Evolutionary conservation across 768 basidiomycete species (phyloP), one percentile per base, ranked within the genome.

Genomic region (Pulveroboletus ravenelii): DNA sequence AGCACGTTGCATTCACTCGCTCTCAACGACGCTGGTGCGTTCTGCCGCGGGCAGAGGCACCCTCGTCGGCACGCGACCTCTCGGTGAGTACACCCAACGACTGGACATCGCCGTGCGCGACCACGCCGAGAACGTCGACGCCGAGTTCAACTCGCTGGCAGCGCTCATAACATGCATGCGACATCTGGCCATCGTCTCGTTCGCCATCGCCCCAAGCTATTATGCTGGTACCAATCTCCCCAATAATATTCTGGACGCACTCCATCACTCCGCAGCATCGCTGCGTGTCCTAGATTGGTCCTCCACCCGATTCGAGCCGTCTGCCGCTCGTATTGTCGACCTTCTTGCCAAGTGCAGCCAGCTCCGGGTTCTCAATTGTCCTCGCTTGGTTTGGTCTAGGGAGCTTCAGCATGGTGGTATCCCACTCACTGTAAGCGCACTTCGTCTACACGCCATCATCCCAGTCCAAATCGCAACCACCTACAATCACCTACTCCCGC

Each of bases 31-130:
- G 1, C 18, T 67, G 23, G 29, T 46, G 6, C 48, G 43, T 15
- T 64, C 57, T 1, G 45, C 49, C 1, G 20, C 29, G 6, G 57
- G 59, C 0, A 46, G 53, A 34, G 49, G 55, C 5, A 56, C 53
- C 12, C 5, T 63, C 7, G 32, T 34, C 6, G 23, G 58, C 35
- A 20, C 31, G 10, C 45, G 34, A n/a, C 54, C 55, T 6, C 25
- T 67, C 6, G 64, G 66, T 9, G 56, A 52, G 25, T 59, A 56
- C 37, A 61, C 60, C 12, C 46, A 60, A 14, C 58, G 66, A 34
- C 39, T 67, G 17, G 66, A 68, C 41, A 47, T 67, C 13, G 58
- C 49, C 29, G 52, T 62, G 6, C 62, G 62, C 30, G 62, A 65
- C 32, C 47, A 32, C 4, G 6, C 34, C 3, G 8, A 40, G 2